These are phyloP conservation scores for Phytophthora cactorum DNA, from an alignment of 352 stramenopile genomes.

Conservation along the genomic window DNA sequence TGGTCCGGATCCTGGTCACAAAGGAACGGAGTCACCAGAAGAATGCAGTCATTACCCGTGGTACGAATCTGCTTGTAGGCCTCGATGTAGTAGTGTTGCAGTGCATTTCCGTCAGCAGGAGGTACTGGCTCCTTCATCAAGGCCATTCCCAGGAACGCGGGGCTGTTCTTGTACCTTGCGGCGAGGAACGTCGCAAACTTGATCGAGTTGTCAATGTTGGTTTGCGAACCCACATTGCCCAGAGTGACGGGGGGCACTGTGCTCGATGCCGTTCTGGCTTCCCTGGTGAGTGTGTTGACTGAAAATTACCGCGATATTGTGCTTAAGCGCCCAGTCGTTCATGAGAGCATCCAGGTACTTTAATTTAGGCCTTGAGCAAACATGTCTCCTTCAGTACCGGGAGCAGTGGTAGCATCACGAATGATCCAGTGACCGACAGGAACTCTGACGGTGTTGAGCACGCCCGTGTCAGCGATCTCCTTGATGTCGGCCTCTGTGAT, in stretches of 20 bases:
- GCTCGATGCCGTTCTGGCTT: slow-evolving; percentile 66
- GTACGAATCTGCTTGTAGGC: slow-evolving; percentile 50
- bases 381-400: slow-evolving; percentile 22
- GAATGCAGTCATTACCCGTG: slow-evolving; percentile 51
- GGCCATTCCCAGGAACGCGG: slow-evolving; percentile 54
- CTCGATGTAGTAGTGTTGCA: background rate
- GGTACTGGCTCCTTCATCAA: slow-evolving; percentile 62
- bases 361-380: slow-evolving; percentile 33
- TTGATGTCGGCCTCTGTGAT: slow-evolving; percentile 28
- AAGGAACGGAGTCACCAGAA: slow-evolving; percentile 50
- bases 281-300: slow-evolving; percentile 60
- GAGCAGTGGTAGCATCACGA: slow-evolving; percentile 31
- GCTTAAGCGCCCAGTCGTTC: slow-evolving; percentile 52
- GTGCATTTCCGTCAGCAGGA: slow-evolving; percentile 1
- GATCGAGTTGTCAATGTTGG: slow-evolving; percentile 46
- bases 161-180: slow-evolving; percentile 45
- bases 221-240: slow-evolving; percentile 1
- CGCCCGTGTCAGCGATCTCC: slow-evolving; percentile 20
- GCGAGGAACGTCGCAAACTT: slow-evolving; percentile 47
- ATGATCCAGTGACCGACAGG: slow-evolving; percentile 57
- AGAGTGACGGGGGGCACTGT: slow-evolving; percentile 29
- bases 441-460: slow-evolving; percentile 56
- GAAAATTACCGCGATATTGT: slow-evolving; percentile 62
- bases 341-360: slow-evolving; percentile 65
- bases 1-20: slow-evolving; percentile 34